These are phyloP conservation scores for Kalaharituber pfeilii DNA, from an alignment of 2,329 filamentous ascomycete species.

Conservation along the genomic window DNA sequence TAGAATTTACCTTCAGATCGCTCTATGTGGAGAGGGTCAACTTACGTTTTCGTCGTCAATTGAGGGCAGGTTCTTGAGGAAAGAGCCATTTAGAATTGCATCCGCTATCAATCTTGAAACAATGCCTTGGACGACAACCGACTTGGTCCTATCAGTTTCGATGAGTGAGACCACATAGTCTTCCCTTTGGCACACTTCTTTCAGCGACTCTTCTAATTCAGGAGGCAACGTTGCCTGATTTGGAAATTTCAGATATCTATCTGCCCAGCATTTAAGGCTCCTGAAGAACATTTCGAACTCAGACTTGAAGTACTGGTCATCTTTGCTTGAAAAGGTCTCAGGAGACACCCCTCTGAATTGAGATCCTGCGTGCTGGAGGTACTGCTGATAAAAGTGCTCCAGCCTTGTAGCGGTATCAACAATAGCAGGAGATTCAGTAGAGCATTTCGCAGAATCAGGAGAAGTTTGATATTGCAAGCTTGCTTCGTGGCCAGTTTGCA, in stretches of 20 bases:
- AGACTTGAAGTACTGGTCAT: constrained; percentile 1
- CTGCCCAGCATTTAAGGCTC: not conserved
- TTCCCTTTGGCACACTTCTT: not conserved
- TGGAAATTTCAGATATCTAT: not conserved
- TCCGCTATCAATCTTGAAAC: not conserved
- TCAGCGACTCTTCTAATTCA: not conserved
- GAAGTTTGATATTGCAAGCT: not conserved
- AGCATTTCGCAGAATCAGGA: not conserved
- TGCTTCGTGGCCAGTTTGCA: too few species aligned
- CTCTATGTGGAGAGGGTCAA: not conserved
- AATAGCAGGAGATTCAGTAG: not conserved
- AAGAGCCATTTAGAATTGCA: not conserved
- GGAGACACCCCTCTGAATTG: not conserved
- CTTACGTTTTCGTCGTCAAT: not conserved
- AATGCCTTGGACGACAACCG: not conserved
- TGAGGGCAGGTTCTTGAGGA: not conserved
- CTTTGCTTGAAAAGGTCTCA: not conserved
- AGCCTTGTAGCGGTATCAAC: not conserved
- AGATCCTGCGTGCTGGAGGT: not conserved
- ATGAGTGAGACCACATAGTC: not conserved
- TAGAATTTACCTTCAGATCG: too few species aligned
- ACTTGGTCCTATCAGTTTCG: not conserved
- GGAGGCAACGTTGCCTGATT: not conserved
- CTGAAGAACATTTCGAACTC: not conserved
- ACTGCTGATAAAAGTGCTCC: not conserved